Evolutionary conservation across 179 eudicot genomes (phyloP).

Genomic region (Sideroxylon spinosum): DNA sequence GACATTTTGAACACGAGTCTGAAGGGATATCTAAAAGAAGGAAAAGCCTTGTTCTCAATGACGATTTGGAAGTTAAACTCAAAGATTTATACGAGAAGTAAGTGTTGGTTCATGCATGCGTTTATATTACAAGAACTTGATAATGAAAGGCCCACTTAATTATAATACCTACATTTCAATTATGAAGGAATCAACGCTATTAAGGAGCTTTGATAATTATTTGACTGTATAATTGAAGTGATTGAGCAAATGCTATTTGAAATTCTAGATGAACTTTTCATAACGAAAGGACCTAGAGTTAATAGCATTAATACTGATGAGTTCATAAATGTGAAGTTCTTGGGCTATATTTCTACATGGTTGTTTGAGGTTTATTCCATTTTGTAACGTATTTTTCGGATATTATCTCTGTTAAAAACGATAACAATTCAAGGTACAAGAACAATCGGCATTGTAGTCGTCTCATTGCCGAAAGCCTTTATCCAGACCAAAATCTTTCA

Average conservation of each 20-base stretch:
- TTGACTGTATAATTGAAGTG: constrained; percentile 4
- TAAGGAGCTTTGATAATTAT: background rate
- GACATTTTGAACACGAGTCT: constrained; percentile 29
- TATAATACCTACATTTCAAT: background rate
- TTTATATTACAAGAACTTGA: background rate
- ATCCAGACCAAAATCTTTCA: constrained; percentile 53
- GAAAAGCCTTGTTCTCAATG: constrained; percentile 51
- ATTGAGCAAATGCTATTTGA: background rate
- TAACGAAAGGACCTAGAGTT: background rate
- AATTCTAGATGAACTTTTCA: background rate
- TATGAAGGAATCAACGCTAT: background rate
- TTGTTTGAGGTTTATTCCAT: background rate
- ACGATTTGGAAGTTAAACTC: constrained; percentile 52
- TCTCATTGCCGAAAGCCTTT: constrained; percentile 60
- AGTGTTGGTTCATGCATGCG: constrained; percentile 24
- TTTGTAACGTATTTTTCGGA: background rate
- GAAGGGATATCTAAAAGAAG: constrained; percentile 39
- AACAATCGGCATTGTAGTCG: constrained; percentile 43
- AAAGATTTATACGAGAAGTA: constrained; percentile 65
- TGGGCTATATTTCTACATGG: background rate
- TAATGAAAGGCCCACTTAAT: background rate
- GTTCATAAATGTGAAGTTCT: background rate
- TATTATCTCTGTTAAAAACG: constrained; percentile 10
- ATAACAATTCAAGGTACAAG: constrained; percentile 43
- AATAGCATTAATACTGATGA: constrained; percentile 4